Evolutionary conservation across 257 asterid genomes (phyloP).

Genomic region (Scutellaria galericulata): DNA sequence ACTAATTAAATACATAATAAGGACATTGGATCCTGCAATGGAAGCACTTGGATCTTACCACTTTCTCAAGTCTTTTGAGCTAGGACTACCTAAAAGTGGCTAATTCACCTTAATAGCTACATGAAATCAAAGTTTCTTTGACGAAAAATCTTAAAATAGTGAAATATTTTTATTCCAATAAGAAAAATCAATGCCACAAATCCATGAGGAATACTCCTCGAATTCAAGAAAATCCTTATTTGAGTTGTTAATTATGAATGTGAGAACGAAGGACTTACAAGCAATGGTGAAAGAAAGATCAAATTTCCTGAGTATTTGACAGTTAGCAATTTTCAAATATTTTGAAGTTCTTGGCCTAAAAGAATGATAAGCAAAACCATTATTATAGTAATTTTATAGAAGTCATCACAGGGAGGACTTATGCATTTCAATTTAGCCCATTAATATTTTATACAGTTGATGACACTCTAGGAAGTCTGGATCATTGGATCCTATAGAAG

Average conservation of each 20-base stretch:
- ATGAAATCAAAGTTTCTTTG: slow-evolving; percentile 3
- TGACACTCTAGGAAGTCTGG: background rate
- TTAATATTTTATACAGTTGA: slow-evolving; percentile 8
- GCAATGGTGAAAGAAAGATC: slow-evolving; percentile 16
- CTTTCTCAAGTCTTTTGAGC: slow-evolving; percentile 6
- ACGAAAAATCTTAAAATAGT: background rate
- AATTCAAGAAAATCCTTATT: slow-evolving; percentile 5
- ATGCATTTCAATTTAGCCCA: slow-evolving; percentile 13
- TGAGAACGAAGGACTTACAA: background rate
- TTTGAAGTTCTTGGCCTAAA: slow-evolving; percentile 21
- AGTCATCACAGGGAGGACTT: slow-evolving; percentile 22
- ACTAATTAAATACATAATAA: no score
- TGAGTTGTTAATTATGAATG: background rate
- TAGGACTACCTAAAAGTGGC: slow-evolving; percentile 11
- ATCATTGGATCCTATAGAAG: slow-evolving; percentile 20
- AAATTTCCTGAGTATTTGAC: background rate
- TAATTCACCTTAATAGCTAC: background rate
- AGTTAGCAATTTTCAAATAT: background rate
- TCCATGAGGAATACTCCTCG: slow-evolving; percentile 3
- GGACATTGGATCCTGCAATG: no score
- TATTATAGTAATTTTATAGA: background rate
- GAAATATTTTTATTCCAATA: background rate
- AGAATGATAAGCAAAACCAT: slow-evolving; percentile 1
- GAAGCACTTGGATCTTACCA: background rate
- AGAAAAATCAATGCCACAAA: background rate